Evolutionary conservation across 2,329 filamentous ascomycete genomes (phyloP).

Genomic region (Hysterium pulicare): DNA sequence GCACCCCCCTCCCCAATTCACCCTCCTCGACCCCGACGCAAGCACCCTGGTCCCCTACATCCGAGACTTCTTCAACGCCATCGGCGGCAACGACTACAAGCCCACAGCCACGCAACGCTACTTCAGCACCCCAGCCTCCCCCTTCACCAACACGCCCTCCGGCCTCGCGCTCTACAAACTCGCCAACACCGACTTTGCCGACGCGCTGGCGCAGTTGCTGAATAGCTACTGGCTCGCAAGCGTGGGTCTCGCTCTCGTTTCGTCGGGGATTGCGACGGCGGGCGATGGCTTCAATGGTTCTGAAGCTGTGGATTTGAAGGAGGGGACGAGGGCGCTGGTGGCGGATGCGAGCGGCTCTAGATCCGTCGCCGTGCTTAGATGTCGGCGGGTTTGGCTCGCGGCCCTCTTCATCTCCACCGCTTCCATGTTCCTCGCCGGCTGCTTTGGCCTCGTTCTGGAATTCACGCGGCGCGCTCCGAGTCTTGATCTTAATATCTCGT

Average conservation of each 20-base stretch:
- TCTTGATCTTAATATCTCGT: conserved; percentile 13
- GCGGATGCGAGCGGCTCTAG: neutral
- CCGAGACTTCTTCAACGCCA: conserved; percentile 3
- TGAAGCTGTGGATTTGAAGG: neutral
- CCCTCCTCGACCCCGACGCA: conserved; percentile 2
- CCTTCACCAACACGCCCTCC: conserved; percentile 5
- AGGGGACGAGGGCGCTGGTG: neutral
- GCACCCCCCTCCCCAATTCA: conserved; percentile 3
- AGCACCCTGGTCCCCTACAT: neutral
- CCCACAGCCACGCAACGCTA: conserved; percentile 10
- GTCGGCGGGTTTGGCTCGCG: conserved; percentile 8
- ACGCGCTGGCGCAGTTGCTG: conserved; percentile 8
- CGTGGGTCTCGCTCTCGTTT: conserved; percentile 1
- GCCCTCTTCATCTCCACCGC: conserved; percentile 9
- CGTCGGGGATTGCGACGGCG: conserved; percentile 2
- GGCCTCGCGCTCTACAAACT: conserved; percentile 5
- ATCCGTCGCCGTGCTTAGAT: conserved; percentile 3
- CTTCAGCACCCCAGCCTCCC: conserved; percentile 6
- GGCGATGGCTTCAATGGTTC: neutral
- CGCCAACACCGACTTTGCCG: conserved; percentile 2
- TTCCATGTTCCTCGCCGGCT: conserved; percentile 8
- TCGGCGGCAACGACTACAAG: neutral
- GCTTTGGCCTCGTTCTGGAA: conserved; percentile 8
- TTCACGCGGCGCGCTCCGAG: conserved; percentile 7
- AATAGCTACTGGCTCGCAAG: conserved; percentile 11